These are phyloP conservation scores for Grifola frondosa DNA, from an alignment of 1,284 basidiomycete genomes.

Conservation along the genomic window DNA sequence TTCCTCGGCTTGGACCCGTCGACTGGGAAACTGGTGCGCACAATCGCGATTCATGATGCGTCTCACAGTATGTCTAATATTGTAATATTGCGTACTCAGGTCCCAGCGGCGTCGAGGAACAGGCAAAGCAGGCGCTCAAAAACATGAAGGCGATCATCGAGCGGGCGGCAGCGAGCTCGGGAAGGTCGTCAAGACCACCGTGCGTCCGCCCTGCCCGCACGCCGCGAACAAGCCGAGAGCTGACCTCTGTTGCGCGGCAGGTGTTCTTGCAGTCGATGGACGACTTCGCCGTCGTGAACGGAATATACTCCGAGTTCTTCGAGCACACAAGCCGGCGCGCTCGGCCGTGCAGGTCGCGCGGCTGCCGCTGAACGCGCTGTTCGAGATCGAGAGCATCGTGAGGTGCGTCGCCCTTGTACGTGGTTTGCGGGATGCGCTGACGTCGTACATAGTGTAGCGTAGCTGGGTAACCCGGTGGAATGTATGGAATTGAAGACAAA, in stretches of 20 bases:
- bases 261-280: constrained; percentile 94
- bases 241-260: constrained; percentile 35
- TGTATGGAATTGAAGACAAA: too few relatives aligned
- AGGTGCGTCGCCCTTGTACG: too few relatives aligned
- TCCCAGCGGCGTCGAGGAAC: constrained; percentile 78
- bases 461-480: too few relatives aligned
- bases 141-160: constrained; percentile 87
- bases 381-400: constrained; percentile 92
- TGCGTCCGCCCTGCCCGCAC: constrained; percentile 34
- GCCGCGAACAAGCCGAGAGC: not conserved
- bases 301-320: constrained; percentile 76
- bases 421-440: too few relatives aligned
- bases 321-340: constrained; percentile 92
- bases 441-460: too few relatives aligned
- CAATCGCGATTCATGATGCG: not conserved
- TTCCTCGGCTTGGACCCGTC: constrained; percentile 84
- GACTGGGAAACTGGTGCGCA: constrained; percentile 66
- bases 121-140: constrained; percentile 83
- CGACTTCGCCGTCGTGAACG: constrained; percentile 86
- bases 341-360: constrained; percentile 85
- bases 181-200: constrained; percentile 86
- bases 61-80: not conserved
- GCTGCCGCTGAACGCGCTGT: constrained; percentile 76
- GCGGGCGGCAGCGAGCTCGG: constrained; percentile 77
- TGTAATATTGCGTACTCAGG: constrained; percentile 13